A percentile compares a stretch with the other conserved stretches of the same genome.
These are phyloP conservation scores for Anthostomella pinea DNA, from an alignment of 2,329 filamentous ascomycete species.

Conservation along the genomic window DNA sequence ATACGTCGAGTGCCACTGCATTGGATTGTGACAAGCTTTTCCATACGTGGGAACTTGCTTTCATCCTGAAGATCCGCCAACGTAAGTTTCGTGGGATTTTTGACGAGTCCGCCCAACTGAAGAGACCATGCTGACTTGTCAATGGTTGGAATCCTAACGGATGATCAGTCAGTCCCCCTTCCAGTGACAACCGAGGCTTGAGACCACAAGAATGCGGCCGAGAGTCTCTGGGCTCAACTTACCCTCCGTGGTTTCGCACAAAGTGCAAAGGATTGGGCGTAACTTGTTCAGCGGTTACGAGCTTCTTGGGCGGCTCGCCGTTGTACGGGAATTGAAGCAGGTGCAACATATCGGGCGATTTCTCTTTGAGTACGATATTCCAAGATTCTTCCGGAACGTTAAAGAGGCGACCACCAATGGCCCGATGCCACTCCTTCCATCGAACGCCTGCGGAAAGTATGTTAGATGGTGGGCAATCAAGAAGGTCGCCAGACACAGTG, in stretches of 20 bases:
- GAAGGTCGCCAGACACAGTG: no score
- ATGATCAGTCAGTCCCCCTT: conserved; percentile 1
- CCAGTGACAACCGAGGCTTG: no score
- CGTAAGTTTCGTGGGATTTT: conserved; percentile 53
- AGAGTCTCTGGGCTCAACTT: no score
- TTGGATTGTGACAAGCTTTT: conserved; percentile 61
- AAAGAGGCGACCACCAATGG: conserved; percentile 44
- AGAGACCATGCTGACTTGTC: conserved; percentile 53
- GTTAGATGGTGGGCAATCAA: neutral
- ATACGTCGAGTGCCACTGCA: conserved; percentile 67
- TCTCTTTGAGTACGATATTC: conserved; percentile 54
- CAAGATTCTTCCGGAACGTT: conserved; percentile 57
- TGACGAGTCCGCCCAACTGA: conserved; percentile 59
- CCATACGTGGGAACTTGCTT: conserved; percentile 54
- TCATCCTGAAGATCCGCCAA: conserved; percentile 61
- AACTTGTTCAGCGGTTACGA: conserved; percentile 52
- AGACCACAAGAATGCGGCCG: no score
- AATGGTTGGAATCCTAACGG: conserved; percentile 60
- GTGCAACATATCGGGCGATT: conserved; percentile 59
- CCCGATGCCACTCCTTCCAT: conserved; percentile 59
- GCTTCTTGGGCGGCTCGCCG: conserved; percentile 57
- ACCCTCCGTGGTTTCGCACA: conserved; percentile 69
- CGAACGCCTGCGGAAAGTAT: conserved; percentile 27
- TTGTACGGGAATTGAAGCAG: conserved; percentile 64
- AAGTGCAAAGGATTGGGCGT: conserved; percentile 61